Evolutionary conservation across 805 yeast species (phyloP), one percentile per base, ranked within the genome.

Genomic region (Candida alai): DNA sequence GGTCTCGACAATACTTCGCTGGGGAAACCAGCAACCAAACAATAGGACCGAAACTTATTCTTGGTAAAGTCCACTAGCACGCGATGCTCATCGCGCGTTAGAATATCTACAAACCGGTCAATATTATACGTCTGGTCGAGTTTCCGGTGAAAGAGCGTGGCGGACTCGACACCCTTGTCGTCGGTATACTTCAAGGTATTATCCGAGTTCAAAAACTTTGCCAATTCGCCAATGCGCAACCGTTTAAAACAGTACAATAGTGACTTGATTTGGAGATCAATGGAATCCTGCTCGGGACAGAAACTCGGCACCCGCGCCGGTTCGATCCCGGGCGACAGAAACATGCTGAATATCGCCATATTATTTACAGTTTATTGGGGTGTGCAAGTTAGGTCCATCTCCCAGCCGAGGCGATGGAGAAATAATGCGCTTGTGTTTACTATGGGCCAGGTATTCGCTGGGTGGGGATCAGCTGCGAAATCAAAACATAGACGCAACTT

Each of bases 11-110:
- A 28, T 5, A 30, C 39, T 12, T 41, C 42, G 19, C 46, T 59
- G 3, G 87, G 85, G 6, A 40, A 37, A 17, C 61, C 76, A 3
- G 77, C 60, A 15, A 82, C 53, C 4, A 82, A 65, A 44, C 84
- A 70, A 47, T 74, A 52, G 1, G 84, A 62, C 35, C 90, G 61
- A 52, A 79, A 80, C 54, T 75, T 74, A 61, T 82, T 82, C 48
- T 79, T 80, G 30, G 65, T 51, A 70, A 78, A 82, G 49, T 82
- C 89, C 13, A 78, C 68, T 36, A 80, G 60, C 9, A 82, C 76
- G 17, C 88, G 62, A 49, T 80, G 78, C 36, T 79, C 80, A 52
- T 81, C 85, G 10, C 57, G 42, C n/a, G 63, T 36, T 27, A 81
- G 40, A 6, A 56, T 42, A 7, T 48, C 41, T 31, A 65, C 63